phyloP scores from a whole-genome alignment of 257 asterid species.

The Rauvolfia tetraphylla region DNA sequence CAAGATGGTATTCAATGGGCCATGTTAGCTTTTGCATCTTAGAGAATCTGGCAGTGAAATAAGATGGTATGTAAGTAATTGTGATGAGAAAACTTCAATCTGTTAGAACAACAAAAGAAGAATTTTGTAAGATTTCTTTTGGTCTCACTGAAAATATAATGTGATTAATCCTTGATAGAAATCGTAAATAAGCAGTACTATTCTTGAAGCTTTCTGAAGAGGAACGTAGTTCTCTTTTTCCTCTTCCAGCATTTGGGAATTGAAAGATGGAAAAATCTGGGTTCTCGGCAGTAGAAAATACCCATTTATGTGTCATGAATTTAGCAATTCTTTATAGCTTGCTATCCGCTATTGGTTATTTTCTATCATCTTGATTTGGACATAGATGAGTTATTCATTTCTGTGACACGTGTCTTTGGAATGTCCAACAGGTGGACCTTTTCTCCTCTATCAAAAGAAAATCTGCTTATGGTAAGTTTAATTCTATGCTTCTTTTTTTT shows the following conservation, averaged over 20 bases:
- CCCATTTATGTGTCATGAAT: not conserved
- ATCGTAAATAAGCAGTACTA: not conserved
- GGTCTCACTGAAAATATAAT: not conserved
- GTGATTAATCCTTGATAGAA: not conserved
- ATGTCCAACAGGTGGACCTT: constrained; percentile 78
- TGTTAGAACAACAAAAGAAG: not conserved
- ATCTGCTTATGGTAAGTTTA: constrained; percentile 65
- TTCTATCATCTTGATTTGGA: not conserved
- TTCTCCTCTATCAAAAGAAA: constrained; percentile 70
- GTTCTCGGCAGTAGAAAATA: not conserved
- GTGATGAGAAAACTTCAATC: not conserved
- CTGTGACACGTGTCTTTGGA: not conserved
- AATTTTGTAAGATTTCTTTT: not conserved
- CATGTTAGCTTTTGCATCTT: not conserved
- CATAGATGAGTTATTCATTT: not conserved
- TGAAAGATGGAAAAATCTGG: not conserved
- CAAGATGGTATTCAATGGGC: not conserved
- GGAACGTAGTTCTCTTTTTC: not conserved
- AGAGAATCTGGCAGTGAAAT: not conserved
- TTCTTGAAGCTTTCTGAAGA: not conserved
- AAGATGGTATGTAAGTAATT: not conserved
- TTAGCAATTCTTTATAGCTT: not conserved
- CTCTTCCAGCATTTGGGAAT: not conserved
- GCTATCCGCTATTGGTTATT: not conserved
- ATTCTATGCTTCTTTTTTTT: not conserved